Conservation (phyloP, 306 rosid species). For the Carpinus viminea region DNA sequence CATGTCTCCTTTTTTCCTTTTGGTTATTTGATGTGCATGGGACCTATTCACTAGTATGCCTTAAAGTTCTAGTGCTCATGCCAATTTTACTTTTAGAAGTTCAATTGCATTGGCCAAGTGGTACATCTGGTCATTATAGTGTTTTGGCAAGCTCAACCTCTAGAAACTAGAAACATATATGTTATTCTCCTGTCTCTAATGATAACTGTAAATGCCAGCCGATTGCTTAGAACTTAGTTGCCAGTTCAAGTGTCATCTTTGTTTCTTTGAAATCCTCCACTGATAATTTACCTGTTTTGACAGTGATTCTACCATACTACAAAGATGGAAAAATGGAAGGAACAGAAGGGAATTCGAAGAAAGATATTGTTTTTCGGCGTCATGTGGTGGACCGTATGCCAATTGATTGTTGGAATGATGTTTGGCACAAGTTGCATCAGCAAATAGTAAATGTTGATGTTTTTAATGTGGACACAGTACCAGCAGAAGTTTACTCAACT, state of each 20-base stretch:
- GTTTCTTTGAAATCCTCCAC: slow-evolving; percentile 12
- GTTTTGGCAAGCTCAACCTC: neutral
- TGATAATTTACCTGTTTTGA: slow-evolving; percentile 31
- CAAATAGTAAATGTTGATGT: slow-evolving; percentile 91
- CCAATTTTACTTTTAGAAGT: neutral
- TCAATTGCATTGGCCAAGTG: slow-evolving; percentile 1
- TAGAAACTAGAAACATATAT: neutral
- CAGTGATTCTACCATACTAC: slow-evolving; percentile 92
- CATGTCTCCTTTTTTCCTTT: neutral
- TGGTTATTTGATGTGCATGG: neutral
- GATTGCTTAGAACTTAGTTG: neutral
- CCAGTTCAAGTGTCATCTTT: slow-evolving; percentile 12
- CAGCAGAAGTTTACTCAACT: slow-evolving; percentile 79
- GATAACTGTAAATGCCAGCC: slow-evolving; percentile 16
- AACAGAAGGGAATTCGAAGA: slow-evolving; percentile 48
- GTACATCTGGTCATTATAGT: neutral
- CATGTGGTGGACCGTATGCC: slow-evolving; percentile 88
- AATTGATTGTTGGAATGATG: slow-evolving; percentile 94
- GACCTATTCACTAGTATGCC: neutral
- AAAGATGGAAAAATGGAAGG: slow-evolving; percentile 51
- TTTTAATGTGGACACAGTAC: slow-evolving; percentile 71
- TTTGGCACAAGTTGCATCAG: slow-evolving; percentile 93
- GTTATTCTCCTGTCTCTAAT: slow-evolving; percentile 5
- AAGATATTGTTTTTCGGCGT: slow-evolving; percentile 77
- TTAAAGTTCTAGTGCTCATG: neutral